These are phyloP conservation scores for Phytophthora melonis DNA, from an alignment of 352 stramenopile species.

Conservation along the genomic window DNA sequence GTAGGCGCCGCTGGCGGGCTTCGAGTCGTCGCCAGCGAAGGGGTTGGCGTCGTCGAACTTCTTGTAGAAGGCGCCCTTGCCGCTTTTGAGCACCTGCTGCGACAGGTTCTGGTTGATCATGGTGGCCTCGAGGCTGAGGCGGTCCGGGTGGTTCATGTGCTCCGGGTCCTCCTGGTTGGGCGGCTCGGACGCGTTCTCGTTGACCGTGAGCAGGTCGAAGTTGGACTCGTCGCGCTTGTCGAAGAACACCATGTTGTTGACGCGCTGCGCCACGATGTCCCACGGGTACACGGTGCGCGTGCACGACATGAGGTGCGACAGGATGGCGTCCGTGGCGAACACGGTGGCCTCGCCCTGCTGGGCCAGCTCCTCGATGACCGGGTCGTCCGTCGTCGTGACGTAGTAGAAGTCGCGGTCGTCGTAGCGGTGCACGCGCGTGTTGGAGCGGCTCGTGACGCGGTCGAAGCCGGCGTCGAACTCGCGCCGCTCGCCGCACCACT, in stretches of 20 bases:
- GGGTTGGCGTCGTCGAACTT: slow-evolving; percentile 91
- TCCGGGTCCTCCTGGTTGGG: slow-evolving; percentile 87
- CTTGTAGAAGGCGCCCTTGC: slow-evolving; percentile 48
- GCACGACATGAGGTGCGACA: slow-evolving; percentile 97
- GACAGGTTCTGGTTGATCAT: slow-evolving; percentile 99
- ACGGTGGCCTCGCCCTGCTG: slow-evolving; percentile 93
- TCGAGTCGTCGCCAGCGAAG: slow-evolving; percentile 94
- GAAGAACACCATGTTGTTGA: slow-evolving; percentile 97
- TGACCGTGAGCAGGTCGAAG: slow-evolving; percentile 96
- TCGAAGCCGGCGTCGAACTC: slow-evolving; percentile 97
- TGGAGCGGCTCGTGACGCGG: slow-evolving; percentile 90
- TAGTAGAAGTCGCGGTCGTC: slow-evolving; percentile 97
- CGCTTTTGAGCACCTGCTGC: slow-evolving; percentile 94
- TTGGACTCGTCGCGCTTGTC: slow-evolving; percentile 96
- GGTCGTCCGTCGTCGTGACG: slow-evolving; percentile 97
- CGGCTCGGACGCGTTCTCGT: slow-evolving; percentile 95
- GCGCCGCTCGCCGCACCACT: slow-evolving; percentile 95
- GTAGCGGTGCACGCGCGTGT: slow-evolving; percentile 79
- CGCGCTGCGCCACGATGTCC: slow-evolving; percentile 95
- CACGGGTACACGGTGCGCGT: slow-evolving; percentile 97
- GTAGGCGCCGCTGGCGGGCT: slow-evolving; percentile 95
- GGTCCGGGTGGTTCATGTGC: slow-evolving; percentile 96
- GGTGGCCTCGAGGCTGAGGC: slow-evolving; percentile 96
- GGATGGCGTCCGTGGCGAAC: slow-evolving; percentile 97
- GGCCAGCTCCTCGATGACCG: slow-evolving; percentile 94